phyloP scores from a whole-genome alignment of 1,139 yeast genomes.

The Scheffersomyces quercinus region DNA sequence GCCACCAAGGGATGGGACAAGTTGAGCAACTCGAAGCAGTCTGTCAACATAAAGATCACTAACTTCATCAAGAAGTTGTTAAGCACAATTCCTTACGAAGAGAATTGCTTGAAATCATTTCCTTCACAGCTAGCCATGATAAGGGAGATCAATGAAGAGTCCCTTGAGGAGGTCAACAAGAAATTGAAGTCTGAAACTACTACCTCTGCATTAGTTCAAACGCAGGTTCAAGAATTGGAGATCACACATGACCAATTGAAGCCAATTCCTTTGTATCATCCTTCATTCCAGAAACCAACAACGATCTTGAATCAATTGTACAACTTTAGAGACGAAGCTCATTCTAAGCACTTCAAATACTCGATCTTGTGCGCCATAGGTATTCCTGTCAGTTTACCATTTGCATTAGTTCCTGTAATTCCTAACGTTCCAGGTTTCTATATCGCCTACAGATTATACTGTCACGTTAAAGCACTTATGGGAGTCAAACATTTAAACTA shows the following conservation, averaged over 20 bases:
- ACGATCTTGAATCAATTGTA: slow-evolving; percentile 34
- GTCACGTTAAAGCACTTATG: slow-evolving; percentile 75
- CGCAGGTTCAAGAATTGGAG: slow-evolving; percentile 29
- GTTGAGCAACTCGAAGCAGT: slow-evolving; percentile 35
- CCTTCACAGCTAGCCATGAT: slow-evolving; percentile 52
- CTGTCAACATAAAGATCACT: slow-evolving; percentile 43
- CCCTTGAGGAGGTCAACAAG: slow-evolving; percentile 6
- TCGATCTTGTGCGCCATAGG: slow-evolving; percentile 53
- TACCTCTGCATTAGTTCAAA: slow-evolving; percentile 25
- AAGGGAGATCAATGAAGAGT: slow-evolving; percentile 38
- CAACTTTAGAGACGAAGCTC: slow-evolving; percentile 26
- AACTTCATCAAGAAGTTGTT: slow-evolving; percentile 35
- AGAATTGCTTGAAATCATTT: slow-evolving; percentile 50
- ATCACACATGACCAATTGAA: slow-evolving; percentile 35
- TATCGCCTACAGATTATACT: slow-evolving; percentile 76
- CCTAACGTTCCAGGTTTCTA: slow-evolving; percentile 97
- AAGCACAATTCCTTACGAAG: slow-evolving; percentile 52
- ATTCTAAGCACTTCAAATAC: slow-evolving; percentile 32
- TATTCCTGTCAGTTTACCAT: slow-evolving; percentile 78
- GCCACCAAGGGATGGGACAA: slow-evolving; percentile 51
- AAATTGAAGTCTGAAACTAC: not conserved
- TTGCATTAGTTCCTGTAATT: slow-evolving; percentile 78
- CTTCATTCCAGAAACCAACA: slow-evolving; percentile 36
- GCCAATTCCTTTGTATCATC: slow-evolving; percentile 46
- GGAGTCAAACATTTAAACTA: slow-evolving; percentile 73